These are phyloP conservation scores for Nothopassalora personata DNA, from an alignment of 2,329 filamentous ascomycete genomes.

Conservation along the genomic window DNA sequence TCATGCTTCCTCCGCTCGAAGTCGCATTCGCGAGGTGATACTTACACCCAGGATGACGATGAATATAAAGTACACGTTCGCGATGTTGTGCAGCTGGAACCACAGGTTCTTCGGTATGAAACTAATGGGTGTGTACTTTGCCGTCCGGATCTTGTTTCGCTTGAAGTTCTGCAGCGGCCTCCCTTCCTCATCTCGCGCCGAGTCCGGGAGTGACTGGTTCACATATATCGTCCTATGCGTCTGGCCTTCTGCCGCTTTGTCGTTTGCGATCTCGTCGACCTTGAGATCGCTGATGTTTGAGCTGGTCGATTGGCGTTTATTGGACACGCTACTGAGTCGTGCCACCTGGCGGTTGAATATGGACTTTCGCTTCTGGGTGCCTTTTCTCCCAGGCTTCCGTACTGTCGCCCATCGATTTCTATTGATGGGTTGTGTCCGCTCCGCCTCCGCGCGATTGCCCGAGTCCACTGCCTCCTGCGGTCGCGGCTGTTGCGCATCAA, in stretches of 20 bases:
- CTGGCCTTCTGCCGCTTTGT: slow-evolving; percentile 31
- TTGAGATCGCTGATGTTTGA: slow-evolving; percentile 27
- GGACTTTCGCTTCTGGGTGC: slow-evolving; percentile 71
- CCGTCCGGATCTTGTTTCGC: slow-evolving; percentile 94
- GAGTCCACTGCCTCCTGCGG: slow-evolving; percentile 27
- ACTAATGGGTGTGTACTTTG: slow-evolving; percentile 92
- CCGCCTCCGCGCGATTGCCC: slow-evolving; percentile 38
- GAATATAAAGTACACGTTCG: slow-evolving; percentile 97
- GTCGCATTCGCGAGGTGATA: slow-evolving; percentile 23
- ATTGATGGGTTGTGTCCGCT: slow-evolving; percentile 55
- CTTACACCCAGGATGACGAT: slow-evolving; percentile 89
- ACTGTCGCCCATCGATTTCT: slow-evolving; percentile 96
- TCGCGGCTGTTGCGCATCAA: slow-evolving; percentile 11
- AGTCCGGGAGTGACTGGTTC: slow-evolving; percentile 72
- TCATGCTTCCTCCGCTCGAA: background rate
- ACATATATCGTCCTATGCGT: slow-evolving; percentile 67
- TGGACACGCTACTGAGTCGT: slow-evolving; percentile 31
- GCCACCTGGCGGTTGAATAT: slow-evolving; percentile 61
- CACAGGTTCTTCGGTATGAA: slow-evolving; percentile 96
- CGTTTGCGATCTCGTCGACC: slow-evolving; percentile 30
- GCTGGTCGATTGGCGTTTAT: slow-evolving; percentile 35
- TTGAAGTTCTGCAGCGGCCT: slow-evolving; percentile 64
- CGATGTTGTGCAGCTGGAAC: slow-evolving; percentile 97
- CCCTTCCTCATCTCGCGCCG: slow-evolving; percentile 75
- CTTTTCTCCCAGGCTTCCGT: slow-evolving; percentile 69